Conservation (phyloP, 2,329 filamentous ascomycete species). For the Tolypocladium capitatum region DNA sequence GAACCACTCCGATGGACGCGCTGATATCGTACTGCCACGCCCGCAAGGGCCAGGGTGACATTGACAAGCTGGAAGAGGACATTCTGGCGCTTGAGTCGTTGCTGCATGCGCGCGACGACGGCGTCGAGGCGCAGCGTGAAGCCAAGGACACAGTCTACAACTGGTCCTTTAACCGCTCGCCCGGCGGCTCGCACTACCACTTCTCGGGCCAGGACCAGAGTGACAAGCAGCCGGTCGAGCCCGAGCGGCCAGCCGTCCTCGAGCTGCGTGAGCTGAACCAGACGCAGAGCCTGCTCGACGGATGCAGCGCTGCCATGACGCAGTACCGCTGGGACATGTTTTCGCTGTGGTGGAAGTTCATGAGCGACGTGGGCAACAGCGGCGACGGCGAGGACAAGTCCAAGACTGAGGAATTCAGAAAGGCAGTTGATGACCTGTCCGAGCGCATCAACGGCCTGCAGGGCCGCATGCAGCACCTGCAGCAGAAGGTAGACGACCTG, state of each 20-base stretch:
- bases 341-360: constrained; percentile 26
- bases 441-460: neutral
- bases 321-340: constrained; percentile 26
- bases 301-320: constrained; percentile 5
- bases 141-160: constrained; percentile 18
- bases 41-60: constrained; percentile 9
- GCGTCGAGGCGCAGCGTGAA: constrained; percentile 16
- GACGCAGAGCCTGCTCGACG: constrained; percentile 11
- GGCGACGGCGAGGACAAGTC: neutral
- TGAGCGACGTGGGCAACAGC: constrained; percentile 10
- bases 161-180: constrained; percentile 12
- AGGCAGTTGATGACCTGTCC: neutral
- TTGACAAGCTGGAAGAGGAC: constrained; percentile 12
- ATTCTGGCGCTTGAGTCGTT: constrained; percentile 14
- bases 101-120: constrained; percentile 16
- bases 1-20: constrained; percentile 25
- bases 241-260: neutral
- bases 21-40: constrained; percentile 19
- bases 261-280: constrained; percentile 10
- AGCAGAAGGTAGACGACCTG: neutral
- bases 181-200: constrained; percentile 14
- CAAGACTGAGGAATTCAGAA: neutral
- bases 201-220: constrained; percentile 8
- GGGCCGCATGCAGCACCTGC: neutral
- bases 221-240: constrained; percentile 1